A percentile compares a stretch with the other conserved stretches of the same genome.
phyloP scores from a whole-genome alignment of 2,329 filamentous ascomycete genomes.

The Aspergillus felis region DNA sequence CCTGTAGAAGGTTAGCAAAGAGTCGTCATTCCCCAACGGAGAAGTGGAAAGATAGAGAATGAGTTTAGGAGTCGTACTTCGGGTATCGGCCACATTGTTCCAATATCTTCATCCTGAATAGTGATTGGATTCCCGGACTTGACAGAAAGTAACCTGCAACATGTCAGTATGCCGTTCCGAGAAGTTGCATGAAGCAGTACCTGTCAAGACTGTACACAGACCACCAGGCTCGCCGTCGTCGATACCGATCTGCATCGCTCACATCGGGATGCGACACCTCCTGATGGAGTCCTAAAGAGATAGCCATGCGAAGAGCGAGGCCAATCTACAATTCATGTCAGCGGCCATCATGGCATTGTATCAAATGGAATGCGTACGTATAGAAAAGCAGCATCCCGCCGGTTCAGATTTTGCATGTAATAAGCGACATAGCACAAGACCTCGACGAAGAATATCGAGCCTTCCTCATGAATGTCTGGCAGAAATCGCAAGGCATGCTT shows the following conservation, averaged over 20 bases:
- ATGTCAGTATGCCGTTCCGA: neutral
- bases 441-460: conserved; percentile 53
- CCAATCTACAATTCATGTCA: conserved; percentile 36
- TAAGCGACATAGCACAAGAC: conserved; percentile 53
- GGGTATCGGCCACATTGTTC: conserved; percentile 35
- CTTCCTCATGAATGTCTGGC: conserved; percentile 54
- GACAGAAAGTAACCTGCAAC: conserved; percentile 44
- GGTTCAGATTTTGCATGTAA: conserved; percentile 56
- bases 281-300: conserved; percentile 54
- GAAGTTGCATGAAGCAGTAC: conserved; percentile 9
- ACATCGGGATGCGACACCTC: conserved; percentile 43
- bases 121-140: conserved; percentile 55
- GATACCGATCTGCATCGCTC: conserved; percentile 44
- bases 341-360: neutral
- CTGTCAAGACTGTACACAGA: conserved; percentile 54
- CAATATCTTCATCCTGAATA: conserved; percentile 54
- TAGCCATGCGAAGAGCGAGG: conserved; percentile 54
- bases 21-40: neutral
- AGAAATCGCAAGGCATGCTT: conserved; percentile 49
- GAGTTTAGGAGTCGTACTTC: conserved; percentile 15
- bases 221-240: conserved; percentile 54
- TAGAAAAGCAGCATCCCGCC: conserved; percentile 52
- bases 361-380: conserved; percentile 33
- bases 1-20: conserved; percentile 7
- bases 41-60: too few relatives aligned